Percentiles rank a stretch among this genome's conserved stretches.
These are phyloP conservation scores for Phlebiopsis gigantea DNA, from an alignment of 768 basidiomycete genomes.

Conservation along the genomic window DNA sequence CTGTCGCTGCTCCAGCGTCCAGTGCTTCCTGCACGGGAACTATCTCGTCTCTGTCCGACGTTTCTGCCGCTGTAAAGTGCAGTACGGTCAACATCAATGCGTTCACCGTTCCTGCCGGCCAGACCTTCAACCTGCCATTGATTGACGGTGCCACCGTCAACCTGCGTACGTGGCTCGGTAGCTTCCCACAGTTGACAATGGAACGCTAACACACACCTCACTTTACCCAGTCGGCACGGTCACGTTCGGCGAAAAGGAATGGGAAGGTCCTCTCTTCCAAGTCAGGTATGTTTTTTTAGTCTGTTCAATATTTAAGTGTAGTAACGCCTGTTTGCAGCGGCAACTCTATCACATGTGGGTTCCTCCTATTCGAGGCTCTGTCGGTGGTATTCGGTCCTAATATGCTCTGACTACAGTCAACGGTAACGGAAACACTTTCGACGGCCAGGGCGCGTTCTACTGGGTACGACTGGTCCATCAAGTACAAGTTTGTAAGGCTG, in stretches of 20 bases:
- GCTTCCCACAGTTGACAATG: not conserved
- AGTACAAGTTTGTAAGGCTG: no score
- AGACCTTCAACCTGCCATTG: constrained; percentile 44
- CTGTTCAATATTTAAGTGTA: not conserved
- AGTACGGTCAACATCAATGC: constrained; percentile 50
- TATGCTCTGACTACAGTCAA: constrained; percentile 29
- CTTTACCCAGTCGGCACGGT: constrained; percentile 46
- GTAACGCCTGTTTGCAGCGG: constrained; percentile 30
- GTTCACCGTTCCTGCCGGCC: constrained; percentile 53
- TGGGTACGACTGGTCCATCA: constrained; percentile 30
- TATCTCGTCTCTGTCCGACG: constrained; percentile 50
- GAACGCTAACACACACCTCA: not conserved
- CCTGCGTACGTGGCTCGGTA: constrained; percentile 36
- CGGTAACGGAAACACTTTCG: constrained; percentile 35
- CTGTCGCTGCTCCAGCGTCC: not conserved
- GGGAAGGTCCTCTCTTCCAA: constrained; percentile 51
- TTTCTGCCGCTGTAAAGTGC: constrained; percentile 47
- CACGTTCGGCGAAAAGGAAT: constrained; percentile 44
- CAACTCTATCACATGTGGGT: constrained; percentile 42
- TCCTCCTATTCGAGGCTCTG: not conserved
- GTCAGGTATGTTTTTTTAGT: constrained; percentile 38
- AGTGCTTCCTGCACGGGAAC: constrained; percentile 39
- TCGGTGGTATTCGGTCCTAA: not conserved
- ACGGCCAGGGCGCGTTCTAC: constrained; percentile 39
- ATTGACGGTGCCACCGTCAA: constrained; percentile 49